phyloP scores from a whole-genome alignment of 805 yeast species.

The Metschnikowia borealis region DNA sequence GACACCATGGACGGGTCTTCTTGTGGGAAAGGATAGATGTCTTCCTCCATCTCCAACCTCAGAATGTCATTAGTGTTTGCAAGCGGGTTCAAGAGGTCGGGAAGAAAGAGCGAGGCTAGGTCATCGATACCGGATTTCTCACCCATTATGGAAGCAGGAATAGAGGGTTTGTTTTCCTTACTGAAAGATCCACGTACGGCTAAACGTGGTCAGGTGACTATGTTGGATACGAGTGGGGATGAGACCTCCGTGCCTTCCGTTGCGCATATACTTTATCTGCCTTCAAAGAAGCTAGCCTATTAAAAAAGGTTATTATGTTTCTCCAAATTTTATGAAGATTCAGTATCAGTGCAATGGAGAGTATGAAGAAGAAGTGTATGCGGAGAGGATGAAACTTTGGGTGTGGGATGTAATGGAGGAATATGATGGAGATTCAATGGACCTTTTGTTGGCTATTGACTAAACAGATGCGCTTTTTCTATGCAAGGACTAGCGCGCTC shows the following conservation, averaged over 20 bases:
- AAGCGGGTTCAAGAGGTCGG: slow-evolving; percentile 32
- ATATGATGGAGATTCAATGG: no score
- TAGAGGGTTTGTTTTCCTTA: background rate
- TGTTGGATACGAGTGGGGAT: background rate
- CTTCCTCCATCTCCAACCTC: slow-evolving; percentile 1
- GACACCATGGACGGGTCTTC: background rate
- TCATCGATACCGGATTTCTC: slow-evolving; percentile 33
- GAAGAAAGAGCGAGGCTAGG: slow-evolving; percentile 38
- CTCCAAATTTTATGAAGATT: no score
- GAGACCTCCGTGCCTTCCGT: background rate
- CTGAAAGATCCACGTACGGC: background rate
- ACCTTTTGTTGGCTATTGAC: no score
- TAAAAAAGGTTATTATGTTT: no score
- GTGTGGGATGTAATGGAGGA: no score
- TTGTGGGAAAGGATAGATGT: slow-evolving; percentile 1
- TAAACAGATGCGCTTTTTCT: no score
- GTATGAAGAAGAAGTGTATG: no score
- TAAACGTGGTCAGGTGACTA: background rate
- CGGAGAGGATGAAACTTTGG: no score
- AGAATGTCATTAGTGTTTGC: slow-evolving; percentile 2
- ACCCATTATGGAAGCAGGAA: slow-evolving; percentile 5
- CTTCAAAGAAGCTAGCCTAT: no score
- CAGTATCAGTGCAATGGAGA: no score
- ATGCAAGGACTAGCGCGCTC: no score
- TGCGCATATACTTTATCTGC: background rate